Conservation (phyloP, 1,284 basidiomycete species). For the Agaricales sp. region DNA sequence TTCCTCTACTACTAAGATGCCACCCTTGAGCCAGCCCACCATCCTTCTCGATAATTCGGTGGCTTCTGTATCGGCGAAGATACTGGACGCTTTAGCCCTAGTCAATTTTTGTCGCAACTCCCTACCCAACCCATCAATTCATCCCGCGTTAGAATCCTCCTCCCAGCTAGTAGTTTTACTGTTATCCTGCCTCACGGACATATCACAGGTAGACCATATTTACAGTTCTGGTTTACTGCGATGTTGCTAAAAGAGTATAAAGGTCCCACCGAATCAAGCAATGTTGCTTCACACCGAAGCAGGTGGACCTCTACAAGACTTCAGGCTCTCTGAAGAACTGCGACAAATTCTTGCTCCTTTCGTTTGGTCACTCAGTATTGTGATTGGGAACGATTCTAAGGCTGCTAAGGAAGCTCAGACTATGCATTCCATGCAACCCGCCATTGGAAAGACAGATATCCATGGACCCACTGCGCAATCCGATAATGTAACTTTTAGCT, state of each 20-base stretch:
- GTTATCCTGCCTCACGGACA: conserved; percentile 27
- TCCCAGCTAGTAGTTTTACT: conserved; percentile 48
- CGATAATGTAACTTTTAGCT: conserved; percentile 51
- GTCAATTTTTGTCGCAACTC: conserved; percentile 45
- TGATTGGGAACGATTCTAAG: conserved; percentile 61
- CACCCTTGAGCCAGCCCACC: conserved; percentile 37
- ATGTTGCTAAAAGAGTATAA: too few species aligned
- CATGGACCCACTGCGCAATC: conserved; percentile 46
- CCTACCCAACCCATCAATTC: conserved; percentile 48
- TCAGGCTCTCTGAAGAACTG: conserved; percentile 36
- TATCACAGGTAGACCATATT: conserved; percentile 23
- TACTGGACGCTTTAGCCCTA: conserved; percentile 51
- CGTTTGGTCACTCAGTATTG: conserved; percentile 42
- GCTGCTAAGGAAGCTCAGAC: conserved; percentile 54
- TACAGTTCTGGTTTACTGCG: conserved; percentile 45
- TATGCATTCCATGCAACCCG: conserved; percentile 50
- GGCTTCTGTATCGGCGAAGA: conserved; percentile 35
- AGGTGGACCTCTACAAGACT: conserved; percentile 41
- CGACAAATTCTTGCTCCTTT: conserved; percentile 51
- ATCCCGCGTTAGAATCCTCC: conserved; percentile 46
- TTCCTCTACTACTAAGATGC: conserved; percentile 47
- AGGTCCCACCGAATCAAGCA: conserved; percentile 48
- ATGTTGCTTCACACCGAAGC: conserved; percentile 43
- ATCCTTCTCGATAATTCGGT: conserved; percentile 37
- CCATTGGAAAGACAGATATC: conserved; percentile 45